Conservation (phyloP, 2,329 filamentous ascomycete genomes). For the Cytospora piceae region DNA sequence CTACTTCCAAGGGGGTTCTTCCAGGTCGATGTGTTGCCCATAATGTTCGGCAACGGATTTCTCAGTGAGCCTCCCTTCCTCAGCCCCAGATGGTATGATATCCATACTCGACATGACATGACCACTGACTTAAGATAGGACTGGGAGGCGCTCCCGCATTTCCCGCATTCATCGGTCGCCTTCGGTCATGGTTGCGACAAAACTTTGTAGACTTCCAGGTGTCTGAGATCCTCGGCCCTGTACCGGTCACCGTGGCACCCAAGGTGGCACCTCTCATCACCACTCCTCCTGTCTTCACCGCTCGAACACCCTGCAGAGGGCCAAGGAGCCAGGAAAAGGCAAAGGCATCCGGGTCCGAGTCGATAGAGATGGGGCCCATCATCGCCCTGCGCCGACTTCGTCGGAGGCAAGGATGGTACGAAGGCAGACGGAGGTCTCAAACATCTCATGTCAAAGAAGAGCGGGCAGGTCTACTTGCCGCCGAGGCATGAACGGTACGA, state of each 20-base stretch:
- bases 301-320: conserved; percentile 9
- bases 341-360: neutral
- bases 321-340: neutral
- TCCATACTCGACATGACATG: neutral
- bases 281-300: conserved; percentile 12
- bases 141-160: conserved; percentile 7
- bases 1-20: neutral
- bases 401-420: conserved; percentile 20
- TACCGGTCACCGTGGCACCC: conserved; percentile 4
- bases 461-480: conserved; percentile 8
- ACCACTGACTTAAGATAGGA: neutral
- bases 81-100: neutral
- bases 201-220: conserved; percentile 14
- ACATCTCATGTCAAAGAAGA: conserved; percentile 11
- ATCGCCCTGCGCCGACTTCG: conserved; percentile 11
- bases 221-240: conserved; percentile 18
- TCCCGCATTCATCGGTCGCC: conserved; percentile 15
- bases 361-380: conserved; percentile 14
- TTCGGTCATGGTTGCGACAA: conserved; percentile 17
- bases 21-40: conserved; percentile 1
- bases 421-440: conserved; percentile 6
- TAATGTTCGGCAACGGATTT: conserved; percentile 18
- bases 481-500: neutral
- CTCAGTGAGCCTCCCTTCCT: conserved; percentile 6
- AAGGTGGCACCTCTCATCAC: conserved; percentile 15